phyloP scores from a whole-genome alignment of 805 yeast genomes.

The Kregervanrija fluxuum region DNA sequence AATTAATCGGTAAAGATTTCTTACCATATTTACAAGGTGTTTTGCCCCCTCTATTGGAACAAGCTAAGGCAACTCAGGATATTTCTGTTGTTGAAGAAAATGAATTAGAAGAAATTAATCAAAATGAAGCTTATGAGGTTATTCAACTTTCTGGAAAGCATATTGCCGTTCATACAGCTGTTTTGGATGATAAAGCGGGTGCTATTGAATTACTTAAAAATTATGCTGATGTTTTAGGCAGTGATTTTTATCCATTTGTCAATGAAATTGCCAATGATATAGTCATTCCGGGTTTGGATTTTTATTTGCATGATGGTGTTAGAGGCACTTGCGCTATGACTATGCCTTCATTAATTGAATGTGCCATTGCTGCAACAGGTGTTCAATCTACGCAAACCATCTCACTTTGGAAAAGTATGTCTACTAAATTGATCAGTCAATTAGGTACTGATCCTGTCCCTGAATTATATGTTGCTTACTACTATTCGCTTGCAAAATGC shows the following conservation, averaged over 20 bases:
- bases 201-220: constrained; percentile 84
- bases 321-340: constrained; percentile 85
- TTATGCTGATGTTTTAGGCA: constrained; percentile 80
- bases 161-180: constrained; percentile 89
- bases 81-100: constrained; percentile 84
- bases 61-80: constrained; percentile 88
- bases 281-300: constrained; percentile 82
- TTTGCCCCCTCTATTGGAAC: constrained; percentile 77
- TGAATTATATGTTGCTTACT: constrained; percentile 74
- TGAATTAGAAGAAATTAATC: constrained; percentile 71
- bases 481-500: constrained; percentile 61
- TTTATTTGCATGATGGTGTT: constrained; percentile 90
- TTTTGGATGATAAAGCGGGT: constrained; percentile 87
- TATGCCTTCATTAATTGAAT: constrained; percentile 67
- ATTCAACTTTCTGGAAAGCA: constrained; percentile 86
- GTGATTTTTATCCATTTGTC: constrained; percentile 76
- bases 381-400: constrained; percentile 50
- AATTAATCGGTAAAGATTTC: constrained; percentile 78
- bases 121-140: constrained; percentile 93
- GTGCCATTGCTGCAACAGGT: constrained; percentile 50
- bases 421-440: constrained; percentile 59
- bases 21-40: constrained; percentile 77
- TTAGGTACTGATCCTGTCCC: constrained; percentile 74
- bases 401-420: constrained; percentile 64
- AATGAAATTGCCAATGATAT: constrained; percentile 70